Evolutionary conservation across 768 basidiomycete genomes (phyloP).

Genomic region (Leccinum boreale): DNA sequence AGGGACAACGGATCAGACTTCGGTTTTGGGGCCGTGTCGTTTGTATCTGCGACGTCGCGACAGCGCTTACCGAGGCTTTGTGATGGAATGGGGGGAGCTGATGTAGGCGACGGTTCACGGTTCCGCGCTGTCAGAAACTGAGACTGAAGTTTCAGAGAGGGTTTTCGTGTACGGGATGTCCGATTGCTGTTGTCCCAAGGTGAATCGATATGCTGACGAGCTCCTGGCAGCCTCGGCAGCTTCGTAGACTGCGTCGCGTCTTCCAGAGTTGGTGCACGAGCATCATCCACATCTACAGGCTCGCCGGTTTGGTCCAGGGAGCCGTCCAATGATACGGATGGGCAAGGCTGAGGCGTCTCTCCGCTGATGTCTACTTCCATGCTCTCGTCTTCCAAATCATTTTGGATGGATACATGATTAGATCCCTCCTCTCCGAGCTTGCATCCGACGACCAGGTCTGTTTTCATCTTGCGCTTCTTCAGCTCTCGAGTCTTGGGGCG

Average conservation of each 20-base stretch:
- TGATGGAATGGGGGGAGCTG: conserved; percentile 11
- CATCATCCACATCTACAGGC: conserved; percentile 16
- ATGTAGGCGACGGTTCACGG: conserved; percentile 5
- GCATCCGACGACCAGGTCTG: conserved; percentile 32
- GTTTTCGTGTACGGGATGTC: conserved; percentile 29
- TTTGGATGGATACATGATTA: conserved; percentile 50
- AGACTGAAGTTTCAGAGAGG: conserved; percentile 29
- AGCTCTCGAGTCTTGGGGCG: conserved; percentile 53
- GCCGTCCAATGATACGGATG: conserved; percentile 15
- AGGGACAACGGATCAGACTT: conserved; percentile 14
- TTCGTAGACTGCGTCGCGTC: conserved; percentile 1
- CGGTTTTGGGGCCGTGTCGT: conserved; percentile 13
- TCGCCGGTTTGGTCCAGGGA: conserved; percentile 5
- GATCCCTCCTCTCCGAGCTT: conserved; percentile 26
- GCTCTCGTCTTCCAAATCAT: conserved; percentile 59
- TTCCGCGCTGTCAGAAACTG: conserved; percentile 10
- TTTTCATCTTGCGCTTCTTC: conserved; percentile 48
- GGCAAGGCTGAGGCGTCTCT: conserved; percentile 29
- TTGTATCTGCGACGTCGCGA: conserved; percentile 18
- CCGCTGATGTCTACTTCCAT: conserved; percentile 55
- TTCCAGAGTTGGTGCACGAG: not conserved
- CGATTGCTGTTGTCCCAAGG: conserved; percentile 9
- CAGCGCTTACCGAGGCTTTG: conserved; percentile 28
- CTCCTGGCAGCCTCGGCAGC: conserved; percentile 1
- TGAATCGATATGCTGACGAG: conserved; percentile 2